phyloP scores from a whole-genome alignment of 176 grass and related monocot genomes.

The Stipa capillata region DNA sequence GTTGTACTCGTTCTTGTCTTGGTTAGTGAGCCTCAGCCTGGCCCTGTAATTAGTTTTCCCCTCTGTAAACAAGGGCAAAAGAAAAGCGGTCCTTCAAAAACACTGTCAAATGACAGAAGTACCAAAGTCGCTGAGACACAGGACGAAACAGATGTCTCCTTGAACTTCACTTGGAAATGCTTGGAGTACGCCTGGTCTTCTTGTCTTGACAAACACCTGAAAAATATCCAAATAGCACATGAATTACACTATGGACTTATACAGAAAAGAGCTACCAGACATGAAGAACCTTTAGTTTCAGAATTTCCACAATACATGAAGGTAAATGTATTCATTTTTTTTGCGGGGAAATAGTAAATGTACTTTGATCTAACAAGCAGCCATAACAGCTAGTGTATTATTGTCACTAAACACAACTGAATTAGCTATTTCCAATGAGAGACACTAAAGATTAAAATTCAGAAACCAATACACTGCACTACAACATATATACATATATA shows the following conservation, averaged over 20 bases:
- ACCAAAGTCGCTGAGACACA: background rate
- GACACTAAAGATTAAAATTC: background rate
- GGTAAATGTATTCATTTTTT: too few species aligned
- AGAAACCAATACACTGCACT: background rate
- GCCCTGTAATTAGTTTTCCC: constrained; percentile 69
- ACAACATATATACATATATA: background rate
- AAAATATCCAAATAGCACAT: background rate
- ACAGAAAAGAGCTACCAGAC: background rate
- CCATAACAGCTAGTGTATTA: background rate
- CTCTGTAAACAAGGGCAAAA: constrained; percentile 18
- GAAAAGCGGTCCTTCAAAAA: background rate
- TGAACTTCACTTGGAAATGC: constrained; percentile 67
- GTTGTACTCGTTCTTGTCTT: constrained; percentile 70
- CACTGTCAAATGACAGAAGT: background rate
- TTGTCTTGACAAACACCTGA: constrained; percentile 48
- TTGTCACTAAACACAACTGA: background rate
- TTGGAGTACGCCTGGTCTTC: constrained; percentile 57
- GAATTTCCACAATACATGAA: background rate
- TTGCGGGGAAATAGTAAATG: too few species aligned
- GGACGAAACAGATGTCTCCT: constrained; percentile 20
- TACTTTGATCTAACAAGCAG: background rate
- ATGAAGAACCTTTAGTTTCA: background rate
- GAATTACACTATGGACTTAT: background rate
- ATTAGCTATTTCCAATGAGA: background rate
- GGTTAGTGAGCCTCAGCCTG: constrained; percentile 57